Evolutionary conservation across 2,329 filamentous ascomycete species (phyloP), one percentile per base, ranked within the genome.

Genomic region (Colletotrichum incanum): DNA sequence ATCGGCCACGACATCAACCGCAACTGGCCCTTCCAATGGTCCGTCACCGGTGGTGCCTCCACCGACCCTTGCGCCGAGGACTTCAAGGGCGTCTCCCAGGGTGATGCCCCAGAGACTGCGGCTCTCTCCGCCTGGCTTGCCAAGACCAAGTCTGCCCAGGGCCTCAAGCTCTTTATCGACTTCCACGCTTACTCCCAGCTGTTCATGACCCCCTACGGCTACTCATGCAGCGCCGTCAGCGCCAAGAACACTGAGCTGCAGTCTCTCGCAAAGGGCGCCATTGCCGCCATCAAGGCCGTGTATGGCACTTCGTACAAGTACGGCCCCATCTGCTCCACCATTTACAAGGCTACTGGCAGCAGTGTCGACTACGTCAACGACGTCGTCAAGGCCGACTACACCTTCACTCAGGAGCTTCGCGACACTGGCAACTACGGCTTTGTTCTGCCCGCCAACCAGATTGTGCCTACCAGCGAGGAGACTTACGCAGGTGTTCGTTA

Each of bases 301-400:
- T 80, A 85, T 66, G 84, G 84, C 28, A 79, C 79, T 12, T 66
- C 67, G 3, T 87, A 84, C 75, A 63, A 77, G 18, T 83, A 86
- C 56, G 87, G 88, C 0, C 86, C 89, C 2, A 87, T 90, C 73
- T 92, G 91, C 79, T 81, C 80, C 52, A 91, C 89, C 39, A 90
- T 92, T 74, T 92, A 92, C 79, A 84, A 88, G 74, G 87, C 89
- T 0, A 81, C 82, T 0, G 85, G 85, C 28, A 82, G 78, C 65
- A 84, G 82, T 56, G 83, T 85, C 28, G 86, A 88, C 77, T 87
- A 85, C 69, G 81, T 82, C 56, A 77, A 78, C 26, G 85, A 86
- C 58, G 80, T 85, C 5, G 79, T 82, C 60, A 78, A 80, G 47
- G 82, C 86, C 1, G 83, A 84, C 67, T 80, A 84, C 58, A 78